Percentiles rank a stretch among this genome's conserved stretches.
phyloP scores from a whole-genome alignment of 1,139 yeast genomes.

The Candida glucosophila region DNA sequence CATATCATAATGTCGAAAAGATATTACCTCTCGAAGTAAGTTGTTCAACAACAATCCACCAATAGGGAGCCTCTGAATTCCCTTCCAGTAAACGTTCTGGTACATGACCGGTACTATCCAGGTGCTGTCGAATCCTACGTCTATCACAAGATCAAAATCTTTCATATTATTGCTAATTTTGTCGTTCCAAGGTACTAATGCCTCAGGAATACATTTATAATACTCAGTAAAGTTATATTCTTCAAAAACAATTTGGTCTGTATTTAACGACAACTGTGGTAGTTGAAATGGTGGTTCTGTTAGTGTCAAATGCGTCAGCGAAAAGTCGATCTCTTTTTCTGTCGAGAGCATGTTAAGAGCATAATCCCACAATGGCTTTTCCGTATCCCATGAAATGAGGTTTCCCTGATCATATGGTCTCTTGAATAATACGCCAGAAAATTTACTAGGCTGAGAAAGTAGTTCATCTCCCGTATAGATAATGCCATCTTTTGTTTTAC shows the following conservation, averaged over 20 bases:
- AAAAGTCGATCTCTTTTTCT: conserved; percentile 31
- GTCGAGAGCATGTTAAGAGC: conserved; percentile 32
- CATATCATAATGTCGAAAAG: conserved; percentile 89
- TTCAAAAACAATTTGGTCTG: conserved; percentile 90
- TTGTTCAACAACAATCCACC: conserved; percentile 87
- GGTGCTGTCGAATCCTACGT: conserved; percentile 82
- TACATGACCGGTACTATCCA: conserved; percentile 81
- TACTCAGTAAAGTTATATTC: conserved; percentile 76
- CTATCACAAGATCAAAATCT: conserved; percentile 75
- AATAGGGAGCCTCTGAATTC: conserved; percentile 64
- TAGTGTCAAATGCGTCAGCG: conserved; percentile 43
- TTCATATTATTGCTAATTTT: conserved; percentile 9
- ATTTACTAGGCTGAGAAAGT: conserved; percentile 54
- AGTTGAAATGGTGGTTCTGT: conserved; percentile 79
- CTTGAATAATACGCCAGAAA: conserved; percentile 64
- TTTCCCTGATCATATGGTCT: conserved; percentile 89
- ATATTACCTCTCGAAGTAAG: conserved; percentile 69
- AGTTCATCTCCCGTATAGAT: conserved; percentile 67
- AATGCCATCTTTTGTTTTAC: conserved; percentile 69
- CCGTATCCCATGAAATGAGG: conserved; percentile 84
- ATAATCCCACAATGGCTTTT: conserved; percentile 91
- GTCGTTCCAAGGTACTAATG: conserved; percentile 59
- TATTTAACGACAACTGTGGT: conserved; percentile 74
- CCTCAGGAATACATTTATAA: conserved; percentile 53
- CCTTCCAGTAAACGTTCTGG: conserved; percentile 73